phyloP scores from a whole-genome alignment of 306 rosid genomes.

The Begonia loranthoides region DNA sequence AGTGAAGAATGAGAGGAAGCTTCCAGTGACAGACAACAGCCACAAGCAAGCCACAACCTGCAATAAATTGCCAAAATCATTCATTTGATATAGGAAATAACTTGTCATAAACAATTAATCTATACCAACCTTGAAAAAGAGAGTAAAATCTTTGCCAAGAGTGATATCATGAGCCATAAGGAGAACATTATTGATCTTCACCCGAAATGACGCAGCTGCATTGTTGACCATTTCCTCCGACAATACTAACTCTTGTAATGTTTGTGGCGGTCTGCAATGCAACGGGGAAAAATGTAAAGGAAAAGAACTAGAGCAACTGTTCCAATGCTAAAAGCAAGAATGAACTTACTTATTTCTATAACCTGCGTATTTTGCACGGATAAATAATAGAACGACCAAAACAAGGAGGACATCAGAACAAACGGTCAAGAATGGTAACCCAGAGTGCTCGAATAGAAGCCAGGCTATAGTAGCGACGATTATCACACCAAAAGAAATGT shows the following conservation, averaged over 20 bases:
- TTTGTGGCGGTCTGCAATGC: conserved; percentile 47
- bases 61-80: conserved; percentile 14
- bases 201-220: conserved; percentile 90
- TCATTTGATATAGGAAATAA: conserved; percentile 1
- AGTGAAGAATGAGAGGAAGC: conserved; percentile 61
- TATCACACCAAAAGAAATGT: conserved; percentile 49
- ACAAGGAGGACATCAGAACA: conserved; percentile 90
- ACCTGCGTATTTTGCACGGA: conserved; percentile 59
- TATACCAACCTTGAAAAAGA: conserved; percentile 71
- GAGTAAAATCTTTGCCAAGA: conserved; percentile 79
- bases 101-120: neutral
- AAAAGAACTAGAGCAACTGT: neutral
- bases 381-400: conserved; percentile 51
- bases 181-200: conserved; percentile 60
- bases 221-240: conserved; percentile 91
- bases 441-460: conserved; percentile 54
- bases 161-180: conserved; percentile 93
- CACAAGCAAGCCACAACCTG: conserved; percentile 80
- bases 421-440: conserved; percentile 54
- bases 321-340: neutral
- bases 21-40: conserved; percentile 75
- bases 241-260: conserved; percentile 66
- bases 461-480: conserved; percentile 67
- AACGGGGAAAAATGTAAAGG: conserved; percentile 1
- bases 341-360: conserved; percentile 50